Percentiles rank a stretch among this genome's conserved stretches.
Evolutionary conservation across 345 rosid species (phyloP).

Genomic region (Eucalyptus victrix): DNA sequence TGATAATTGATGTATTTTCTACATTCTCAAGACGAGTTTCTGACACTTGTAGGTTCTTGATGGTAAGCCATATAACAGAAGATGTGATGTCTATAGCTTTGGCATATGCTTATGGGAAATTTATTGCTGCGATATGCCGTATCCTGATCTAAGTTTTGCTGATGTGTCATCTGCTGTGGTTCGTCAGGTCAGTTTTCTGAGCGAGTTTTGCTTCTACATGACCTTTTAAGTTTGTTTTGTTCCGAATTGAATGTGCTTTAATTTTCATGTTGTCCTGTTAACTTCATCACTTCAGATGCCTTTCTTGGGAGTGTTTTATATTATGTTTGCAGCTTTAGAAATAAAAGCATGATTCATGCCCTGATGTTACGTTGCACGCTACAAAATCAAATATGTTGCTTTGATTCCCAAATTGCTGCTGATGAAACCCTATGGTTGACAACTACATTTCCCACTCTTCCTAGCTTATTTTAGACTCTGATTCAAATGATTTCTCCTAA

Average conservation of each 20-base stretch:
- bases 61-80: slow-evolving; percentile 88
- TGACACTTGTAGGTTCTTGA: slow-evolving; percentile 51
- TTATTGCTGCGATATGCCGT: slow-evolving; percentile 95
- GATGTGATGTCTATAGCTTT: slow-evolving; percentile 93
- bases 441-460: background rate
- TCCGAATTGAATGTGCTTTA: background rate
- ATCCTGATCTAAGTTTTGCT: slow-evolving; percentile 70
- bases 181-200: slow-evolving; percentile 44
- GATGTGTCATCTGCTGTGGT: slow-evolving; percentile 81
- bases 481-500: background rate
- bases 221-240: background rate
- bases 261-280: background rate
- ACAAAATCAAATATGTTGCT: background rate
- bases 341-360: background rate
- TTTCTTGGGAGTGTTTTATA: background rate
- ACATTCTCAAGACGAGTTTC: background rate
- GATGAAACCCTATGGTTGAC: background rate
- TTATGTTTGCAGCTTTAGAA: background rate
- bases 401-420: background rate
- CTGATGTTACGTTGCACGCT: background rate
- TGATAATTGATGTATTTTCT: background rate
- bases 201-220: background rate
- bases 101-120: slow-evolving; percentile 98
- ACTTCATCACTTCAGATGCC: background rate
- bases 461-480: background rate